Conservation (phyloP, 441 rosid species). For the Erysimum pusillum region DNA sequence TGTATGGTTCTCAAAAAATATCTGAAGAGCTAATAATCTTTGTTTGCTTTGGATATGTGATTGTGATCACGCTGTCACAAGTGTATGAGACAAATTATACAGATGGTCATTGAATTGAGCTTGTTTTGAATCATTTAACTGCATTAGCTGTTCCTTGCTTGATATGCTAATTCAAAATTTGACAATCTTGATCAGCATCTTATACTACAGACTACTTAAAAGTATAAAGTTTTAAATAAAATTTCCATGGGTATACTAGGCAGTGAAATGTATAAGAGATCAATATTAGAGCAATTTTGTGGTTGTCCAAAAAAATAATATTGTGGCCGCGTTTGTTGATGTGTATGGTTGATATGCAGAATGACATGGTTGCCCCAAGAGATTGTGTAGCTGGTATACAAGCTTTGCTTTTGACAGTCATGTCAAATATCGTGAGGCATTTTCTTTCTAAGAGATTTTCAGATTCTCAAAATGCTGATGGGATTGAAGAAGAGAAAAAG, state of each 20-base stretch:
- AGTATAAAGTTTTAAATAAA: not conserved
- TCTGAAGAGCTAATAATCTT: constrained; percentile 18
- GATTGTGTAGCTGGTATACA: constrained; percentile 71
- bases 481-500: constrained; percentile 75
- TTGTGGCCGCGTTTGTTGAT: constrained; percentile 29
- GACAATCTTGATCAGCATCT: constrained; percentile 13
- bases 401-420: constrained; percentile 79
- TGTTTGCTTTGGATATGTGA: constrained; percentile 28
- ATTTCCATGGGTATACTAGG: constrained; percentile 17
- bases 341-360: constrained; percentile 56
- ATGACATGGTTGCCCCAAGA: constrained; percentile 50
- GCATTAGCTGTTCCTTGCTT: constrained; percentile 49
- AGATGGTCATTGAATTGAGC: constrained; percentile 26
- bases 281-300: constrained; percentile 9
- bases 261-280: constrained; percentile 21
- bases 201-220: constrained; percentile 11
- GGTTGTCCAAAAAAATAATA: too few relatives aligned
- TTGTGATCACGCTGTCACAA: constrained; percentile 27
- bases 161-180: constrained; percentile 30
- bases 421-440: constrained; percentile 79
- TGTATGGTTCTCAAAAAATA: constrained; percentile 36
- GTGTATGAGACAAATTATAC: constrained; percentile 12
- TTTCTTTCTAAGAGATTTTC: constrained; percentile 68
- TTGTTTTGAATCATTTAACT: constrained; percentile 25
- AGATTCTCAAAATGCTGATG: constrained; percentile 54